Conservation (phyloP, 192 early-diverging fungal genomes). For the Umbelopsis sp. region DNA sequence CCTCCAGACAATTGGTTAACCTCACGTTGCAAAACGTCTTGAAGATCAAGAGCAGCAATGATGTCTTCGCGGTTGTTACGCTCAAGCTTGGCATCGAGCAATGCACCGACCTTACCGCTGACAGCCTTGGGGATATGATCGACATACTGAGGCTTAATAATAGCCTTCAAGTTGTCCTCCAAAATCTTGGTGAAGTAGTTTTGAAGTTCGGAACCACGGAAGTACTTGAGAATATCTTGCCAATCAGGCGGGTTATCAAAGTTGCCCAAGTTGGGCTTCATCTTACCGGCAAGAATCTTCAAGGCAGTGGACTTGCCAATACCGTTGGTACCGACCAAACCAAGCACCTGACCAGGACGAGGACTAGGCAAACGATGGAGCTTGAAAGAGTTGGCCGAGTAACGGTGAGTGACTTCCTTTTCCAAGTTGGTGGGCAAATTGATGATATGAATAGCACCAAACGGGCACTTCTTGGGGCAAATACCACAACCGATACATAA, state of each 20-base stretch:
- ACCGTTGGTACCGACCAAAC: conserved; percentile 97
- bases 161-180: conserved; percentile 93
- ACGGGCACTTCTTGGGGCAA: conserved; percentile 96
- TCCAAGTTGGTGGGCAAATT: conserved; percentile 96
- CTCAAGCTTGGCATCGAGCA: conserved; percentile 75
- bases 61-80: conserved; percentile 73
- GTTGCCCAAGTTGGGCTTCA: conserved; percentile 95
- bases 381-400: conserved; percentile 97
- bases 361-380: conserved; percentile 94
- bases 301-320: conserved; percentile 94
- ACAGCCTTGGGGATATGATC: conserved; percentile 85
- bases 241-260: conserved; percentile 89
- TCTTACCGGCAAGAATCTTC: conserved; percentile 89
- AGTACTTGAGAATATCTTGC: conserved; percentile 95
- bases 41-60: conserved; percentile 75
- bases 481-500: conserved; percentile 99
- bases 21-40: conserved; percentile 83
- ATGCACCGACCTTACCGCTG: conserved; percentile 73
- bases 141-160: conserved; percentile 97
- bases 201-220: conserved; percentile 96
- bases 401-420: conserved; percentile 94
- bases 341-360: conserved; percentile 94
- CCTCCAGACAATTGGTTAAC: conserved; percentile 89
- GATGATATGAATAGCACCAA: conserved; percentile 94
- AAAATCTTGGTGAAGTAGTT: conserved; percentile 99